Evolutionary conservation across 2,329 filamentous ascomycete species (phyloP), one percentile per base, ranked within the genome.

Genomic region (Leptographium galeiforme): DNA sequence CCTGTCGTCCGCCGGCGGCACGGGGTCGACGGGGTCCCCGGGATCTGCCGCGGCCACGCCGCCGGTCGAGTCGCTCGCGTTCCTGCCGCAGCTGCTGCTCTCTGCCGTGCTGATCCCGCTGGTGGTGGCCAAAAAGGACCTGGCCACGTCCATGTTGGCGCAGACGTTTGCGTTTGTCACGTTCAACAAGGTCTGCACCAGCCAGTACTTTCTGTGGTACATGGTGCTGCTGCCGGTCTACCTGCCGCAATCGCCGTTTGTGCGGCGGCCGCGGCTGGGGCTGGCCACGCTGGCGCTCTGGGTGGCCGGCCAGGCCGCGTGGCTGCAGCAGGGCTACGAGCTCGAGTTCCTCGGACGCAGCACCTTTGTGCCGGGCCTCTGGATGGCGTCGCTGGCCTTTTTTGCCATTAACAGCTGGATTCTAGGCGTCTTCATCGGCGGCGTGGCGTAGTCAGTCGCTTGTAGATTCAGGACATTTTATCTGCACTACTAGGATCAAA

Each of bases 151-250:
- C 6, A 90, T 97, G 87, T 78, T 97, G 57, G 89, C 88, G 5
- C 93, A 98, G 69, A 97, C 93, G 0, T 95, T 96, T 69, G 88
- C 91, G 0, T 98, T 98, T 68, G 93, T 97, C 5, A 84, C 89
- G 0, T 97, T 97, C 62, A 98, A 98, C 72, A 98, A 98, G 72
- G 93, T 98, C 57, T 97, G 91, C 76, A 98, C 93, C 4, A 95
- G 89, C 63, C 91, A 97, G 89, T 98, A 98, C 67, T 98, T 98
- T 67, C 78, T 98, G 50, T 98, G 93, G 93, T 97, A 98, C 68
- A 83, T 96, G 68, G 81, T 96, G 59, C 87, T 98, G 61, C 73
- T 97, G 3, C 93, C 93, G 0, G 83, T 96, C 50, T 95, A 96
- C 65, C 82, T 98, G 0, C 89, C 91, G 0, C 71, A 71, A 40